Evolutionary conservation across 1,284 basidiomycete genomes (phyloP).

Genomic region (Ceratobasidium sp.): DNA sequence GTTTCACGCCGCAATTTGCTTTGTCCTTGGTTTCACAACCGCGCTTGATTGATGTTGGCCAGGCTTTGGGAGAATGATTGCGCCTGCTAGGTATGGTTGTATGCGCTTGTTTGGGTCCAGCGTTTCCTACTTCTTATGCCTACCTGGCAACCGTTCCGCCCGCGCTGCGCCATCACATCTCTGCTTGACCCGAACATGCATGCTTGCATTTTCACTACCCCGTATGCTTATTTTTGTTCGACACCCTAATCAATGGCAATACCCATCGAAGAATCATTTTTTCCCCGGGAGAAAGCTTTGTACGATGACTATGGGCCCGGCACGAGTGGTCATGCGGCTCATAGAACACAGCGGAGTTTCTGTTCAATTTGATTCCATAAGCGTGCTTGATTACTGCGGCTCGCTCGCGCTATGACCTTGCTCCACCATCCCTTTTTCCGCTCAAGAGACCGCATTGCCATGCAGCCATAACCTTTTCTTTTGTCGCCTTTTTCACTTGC

Average conservation of each 20-base stretch:
- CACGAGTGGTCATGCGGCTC: slow-evolving; percentile 95
- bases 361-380: neutral
- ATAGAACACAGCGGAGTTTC: slow-evolving; percentile 94
- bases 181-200: slow-evolving; percentile 2
- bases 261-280: slow-evolving; percentile 90
- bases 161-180: slow-evolving; percentile 15
- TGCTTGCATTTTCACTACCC: slow-evolving; percentile 26
- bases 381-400: neutral
- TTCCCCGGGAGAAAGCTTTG: slow-evolving; percentile 97
- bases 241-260: slow-evolving; percentile 90
- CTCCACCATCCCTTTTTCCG: slow-evolving; percentile 27
- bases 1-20: slow-evolving; percentile 1
- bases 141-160: neutral
- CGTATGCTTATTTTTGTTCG: slow-evolving; percentile 83
- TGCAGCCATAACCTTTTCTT: slow-evolving; percentile 28
- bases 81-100: neutral
- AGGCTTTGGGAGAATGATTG: no score
- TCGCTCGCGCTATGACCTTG: slow-evolving; percentile 26
- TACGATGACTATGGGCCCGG: slow-evolving; percentile 98
- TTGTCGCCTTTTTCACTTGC: slow-evolving; percentile 15
- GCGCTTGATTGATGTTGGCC: no score
- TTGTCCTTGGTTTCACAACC: neutral
- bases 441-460: slow-evolving; percentile 11
- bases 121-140: neutral
- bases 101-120: slow-evolving; percentile 19